Percentiles rank a stretch among this genome's conserved stretches.
These are phyloP conservation scores for Solanum okadae DNA, from an alignment of 257 asterid species.

Conservation along the genomic window DNA sequence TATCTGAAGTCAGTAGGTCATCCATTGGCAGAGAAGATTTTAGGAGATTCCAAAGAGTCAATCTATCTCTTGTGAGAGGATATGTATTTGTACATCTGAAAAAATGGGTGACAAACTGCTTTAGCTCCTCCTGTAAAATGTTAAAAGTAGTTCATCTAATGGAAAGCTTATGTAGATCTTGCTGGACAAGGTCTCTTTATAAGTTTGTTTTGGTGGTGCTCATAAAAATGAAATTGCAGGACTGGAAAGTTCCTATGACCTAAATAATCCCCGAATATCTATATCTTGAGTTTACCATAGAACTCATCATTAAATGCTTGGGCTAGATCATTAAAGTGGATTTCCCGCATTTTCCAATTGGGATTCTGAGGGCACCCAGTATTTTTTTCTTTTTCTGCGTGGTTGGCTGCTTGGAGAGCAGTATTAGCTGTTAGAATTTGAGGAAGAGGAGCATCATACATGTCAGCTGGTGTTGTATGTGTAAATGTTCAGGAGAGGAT, in stretches of 20 bases:
- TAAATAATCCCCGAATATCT: background rate
- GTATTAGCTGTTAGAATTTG: background rate
- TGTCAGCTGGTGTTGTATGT: background rate
- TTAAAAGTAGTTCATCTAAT: background rate
- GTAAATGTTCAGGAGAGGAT: background rate
- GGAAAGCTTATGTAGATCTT: background rate
- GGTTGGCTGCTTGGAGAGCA: background rate
- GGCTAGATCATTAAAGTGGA: background rate
- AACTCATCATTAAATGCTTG: background rate
- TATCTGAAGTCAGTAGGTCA: background rate
- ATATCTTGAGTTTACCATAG: background rate
- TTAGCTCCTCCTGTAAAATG: background rate
- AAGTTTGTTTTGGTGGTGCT: background rate
- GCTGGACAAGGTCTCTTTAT: background rate
- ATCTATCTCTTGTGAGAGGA: background rate
- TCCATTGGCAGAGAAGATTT: background rate
- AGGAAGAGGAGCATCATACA: background rate
- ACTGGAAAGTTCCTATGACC: background rate
- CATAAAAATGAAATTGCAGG: background rate
- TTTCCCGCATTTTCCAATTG: background rate
- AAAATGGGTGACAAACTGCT: background rate
- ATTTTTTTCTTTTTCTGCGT: background rate
- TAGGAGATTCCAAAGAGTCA: background rate
- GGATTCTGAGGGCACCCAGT: background rate
- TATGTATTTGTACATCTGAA: background rate